A percentile compares a stretch with the other conserved stretches of the same genome.
Conservation (phyloP, 257 asterid genomes). For the Gentiana dahurica region DNA sequence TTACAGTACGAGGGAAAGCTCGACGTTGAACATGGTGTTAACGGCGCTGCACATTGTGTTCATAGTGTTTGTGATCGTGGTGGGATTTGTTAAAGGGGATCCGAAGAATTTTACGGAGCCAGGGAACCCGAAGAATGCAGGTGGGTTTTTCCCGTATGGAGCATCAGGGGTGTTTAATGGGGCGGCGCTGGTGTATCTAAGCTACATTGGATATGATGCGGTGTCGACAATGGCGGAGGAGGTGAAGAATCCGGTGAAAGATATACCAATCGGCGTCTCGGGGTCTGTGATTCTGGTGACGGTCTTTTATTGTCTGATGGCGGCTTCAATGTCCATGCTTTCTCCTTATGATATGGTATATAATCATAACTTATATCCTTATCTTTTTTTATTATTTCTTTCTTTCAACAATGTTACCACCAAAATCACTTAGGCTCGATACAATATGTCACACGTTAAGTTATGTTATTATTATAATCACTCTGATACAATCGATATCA, state of each 20-base stretch:
- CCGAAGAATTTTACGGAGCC: slow-evolving; percentile 57
- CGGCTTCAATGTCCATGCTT: slow-evolving; percentile 79
- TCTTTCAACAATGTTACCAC: too few species aligned
- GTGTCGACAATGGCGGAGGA: slow-evolving; percentile 98
- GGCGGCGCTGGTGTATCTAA: slow-evolving; percentile 84
- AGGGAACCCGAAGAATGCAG: slow-evolving; percentile 33
- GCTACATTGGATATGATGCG: slow-evolving; percentile 96
- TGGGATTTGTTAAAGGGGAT: slow-evolving; percentile 72
- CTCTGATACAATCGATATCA: too few species aligned
- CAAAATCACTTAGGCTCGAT: too few species aligned
- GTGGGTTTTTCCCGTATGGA: slow-evolving; percentile 80
- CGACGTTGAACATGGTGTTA: slow-evolving; percentile 63
- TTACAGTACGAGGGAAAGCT: slow-evolving; percentile 78
- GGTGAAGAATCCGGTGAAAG: slow-evolving; percentile 64
- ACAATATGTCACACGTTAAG: too few species aligned
- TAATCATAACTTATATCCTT: too few species aligned
- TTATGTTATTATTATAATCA: too few species aligned
- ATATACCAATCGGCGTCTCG: slow-evolving; percentile 77
- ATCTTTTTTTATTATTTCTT: too few species aligned
- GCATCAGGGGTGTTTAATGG: slow-evolving; percentile 77
- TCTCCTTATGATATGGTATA: slow-evolving; percentile 85
- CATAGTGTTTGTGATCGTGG: slow-evolving; percentile 54
- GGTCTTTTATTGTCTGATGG: slow-evolving; percentile 76
- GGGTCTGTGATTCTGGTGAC: slow-evolving; percentile 90
- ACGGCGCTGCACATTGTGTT: slow-evolving; percentile 65